Evolutionary conservation across 2,329 filamentous ascomycete genomes (phyloP).

Genomic region (Talaromyces amestolkiae): DNA sequence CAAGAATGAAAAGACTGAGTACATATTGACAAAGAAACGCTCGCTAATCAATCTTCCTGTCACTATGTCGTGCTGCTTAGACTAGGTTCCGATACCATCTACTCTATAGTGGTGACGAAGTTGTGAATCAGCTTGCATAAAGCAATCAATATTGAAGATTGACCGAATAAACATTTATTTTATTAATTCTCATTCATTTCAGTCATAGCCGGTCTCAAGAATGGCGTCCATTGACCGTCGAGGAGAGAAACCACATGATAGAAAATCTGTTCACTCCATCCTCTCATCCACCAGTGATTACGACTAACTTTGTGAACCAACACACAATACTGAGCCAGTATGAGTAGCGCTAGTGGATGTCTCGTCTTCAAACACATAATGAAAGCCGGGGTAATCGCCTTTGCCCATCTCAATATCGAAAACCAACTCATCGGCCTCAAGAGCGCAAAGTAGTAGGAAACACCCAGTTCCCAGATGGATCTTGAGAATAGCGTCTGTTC

Average conservation of each 20-base stretch:
- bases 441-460: slow-evolving; percentile 6
- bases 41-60: background rate
- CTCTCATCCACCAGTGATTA: slow-evolving; percentile 18
- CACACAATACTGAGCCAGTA: slow-evolving; percentile 16
- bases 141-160: background rate
- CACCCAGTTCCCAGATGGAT: slow-evolving; percentile 10
- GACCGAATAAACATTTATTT: background rate
- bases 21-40: background rate
- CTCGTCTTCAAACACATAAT: slow-evolving; percentile 7
- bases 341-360: slow-evolving; percentile 12
- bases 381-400: slow-evolving; percentile 3
- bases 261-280: slow-evolving; percentile 16
- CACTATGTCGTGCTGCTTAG: background rate
- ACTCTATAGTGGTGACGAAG: background rate
- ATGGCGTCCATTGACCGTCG: slow-evolving; percentile 12
- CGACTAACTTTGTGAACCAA: slow-evolving; percentile 4
- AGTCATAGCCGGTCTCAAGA: slow-evolving; percentile 5
- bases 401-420: slow-evolving; percentile 13
- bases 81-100: background rate
- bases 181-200: slow-evolving; percentile 6
- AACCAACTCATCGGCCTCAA: slow-evolving; percentile 11
- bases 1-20: background rate
- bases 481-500: slow-evolving; percentile 7
- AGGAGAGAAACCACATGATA: slow-evolving; percentile 10
- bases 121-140: background rate